phyloP scores from a whole-genome alignment of 139 green algal species.

The Helicosporidium sp. region DNA sequence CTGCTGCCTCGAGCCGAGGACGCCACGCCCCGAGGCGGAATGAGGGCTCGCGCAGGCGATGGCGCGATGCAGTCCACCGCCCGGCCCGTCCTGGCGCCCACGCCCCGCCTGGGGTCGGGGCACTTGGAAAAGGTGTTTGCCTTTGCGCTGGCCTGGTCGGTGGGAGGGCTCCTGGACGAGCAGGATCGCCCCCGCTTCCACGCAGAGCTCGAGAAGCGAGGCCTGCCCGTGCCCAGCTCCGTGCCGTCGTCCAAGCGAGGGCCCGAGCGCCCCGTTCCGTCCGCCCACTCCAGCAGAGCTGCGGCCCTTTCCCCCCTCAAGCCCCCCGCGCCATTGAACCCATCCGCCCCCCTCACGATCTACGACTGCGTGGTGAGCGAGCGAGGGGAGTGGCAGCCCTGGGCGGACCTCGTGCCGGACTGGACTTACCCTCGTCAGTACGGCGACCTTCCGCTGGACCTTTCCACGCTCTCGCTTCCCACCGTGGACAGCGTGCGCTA shows the following conservation, averaged over 20 bases:
- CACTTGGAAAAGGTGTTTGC: slow-evolving; percentile 71
- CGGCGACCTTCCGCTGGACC: too few relatives aligned
- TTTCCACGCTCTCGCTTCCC: too few relatives aligned
- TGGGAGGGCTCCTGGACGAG: slow-evolving; percentile 62
- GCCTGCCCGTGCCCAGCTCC: too few relatives aligned
- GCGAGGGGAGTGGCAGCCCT: slow-evolving; percentile 54
- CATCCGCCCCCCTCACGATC: too few relatives aligned
- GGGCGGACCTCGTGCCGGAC: slow-evolving; percentile 45
- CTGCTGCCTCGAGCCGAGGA: too few relatives aligned
- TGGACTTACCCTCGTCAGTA: slow-evolving; percentile 85
- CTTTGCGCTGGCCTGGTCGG: slow-evolving; percentile 61
- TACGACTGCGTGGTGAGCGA: slow-evolving; percentile 69
- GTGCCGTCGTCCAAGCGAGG: too few relatives aligned
- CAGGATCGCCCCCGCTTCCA: slow-evolving; percentile 56
- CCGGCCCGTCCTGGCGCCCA: neutral
- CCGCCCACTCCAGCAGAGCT: too few relatives aligned
- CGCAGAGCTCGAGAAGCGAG: slow-evolving; percentile 30
- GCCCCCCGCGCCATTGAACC: too few relatives aligned
- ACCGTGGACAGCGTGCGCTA: slow-evolving; percentile 71
- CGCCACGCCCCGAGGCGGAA: too few relatives aligned
- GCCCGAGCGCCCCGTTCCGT: too few relatives aligned
- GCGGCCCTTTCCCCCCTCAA: too few relatives aligned
- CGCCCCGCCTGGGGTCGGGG: slow-evolving; percentile 9
- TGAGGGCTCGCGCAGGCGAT: slow-evolving; percentile 4
- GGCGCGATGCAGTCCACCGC: neutral